Evolutionary conservation across 2,329 filamentous ascomycete species (phyloP).

Genomic region (Fragosphaeria purpurea): DNA sequence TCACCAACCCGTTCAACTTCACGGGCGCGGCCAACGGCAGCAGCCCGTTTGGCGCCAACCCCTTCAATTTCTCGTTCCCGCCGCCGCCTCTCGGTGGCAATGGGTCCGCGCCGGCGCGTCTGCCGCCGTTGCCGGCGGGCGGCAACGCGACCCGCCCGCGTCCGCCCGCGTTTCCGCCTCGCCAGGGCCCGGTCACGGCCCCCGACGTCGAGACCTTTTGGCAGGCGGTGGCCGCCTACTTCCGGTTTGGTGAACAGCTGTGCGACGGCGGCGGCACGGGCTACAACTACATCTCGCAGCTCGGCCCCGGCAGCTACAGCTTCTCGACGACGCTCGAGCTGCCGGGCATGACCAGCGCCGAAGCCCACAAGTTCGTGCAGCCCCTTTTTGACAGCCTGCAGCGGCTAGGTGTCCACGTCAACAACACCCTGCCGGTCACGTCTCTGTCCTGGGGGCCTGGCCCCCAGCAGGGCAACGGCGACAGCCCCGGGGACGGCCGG

Average conservation of each 20-base stretch:
- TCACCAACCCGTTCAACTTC: slow-evolving; percentile 1
- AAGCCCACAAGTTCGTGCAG: slow-evolving; percentile 21
- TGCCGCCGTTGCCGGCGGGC: neutral
- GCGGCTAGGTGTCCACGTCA: slow-evolving; percentile 18
- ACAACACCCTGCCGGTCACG: slow-evolving; percentile 12
- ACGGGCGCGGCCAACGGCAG: neutral
- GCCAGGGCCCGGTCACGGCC: neutral
- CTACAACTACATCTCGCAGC: slow-evolving; percentile 24
- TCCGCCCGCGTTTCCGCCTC: neutral
- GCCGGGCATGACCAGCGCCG: slow-evolving; percentile 16
- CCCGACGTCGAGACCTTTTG: slow-evolving; percentile 15
- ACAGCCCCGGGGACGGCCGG: slow-evolving; percentile 13
- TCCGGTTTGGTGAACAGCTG: slow-evolving; percentile 23
- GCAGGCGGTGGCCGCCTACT: slow-evolving; percentile 23
- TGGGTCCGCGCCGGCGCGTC: neutral
- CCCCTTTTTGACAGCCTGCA: slow-evolving; percentile 23
- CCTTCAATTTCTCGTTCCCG: neutral
- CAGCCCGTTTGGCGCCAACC: neutral
- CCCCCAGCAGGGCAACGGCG: slow-evolving; percentile 11
- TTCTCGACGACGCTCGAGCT: slow-evolving; percentile 25
- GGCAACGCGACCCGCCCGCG: neutral
- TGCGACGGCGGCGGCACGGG: slow-evolving; percentile 25
- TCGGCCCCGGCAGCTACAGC: slow-evolving; percentile 20
- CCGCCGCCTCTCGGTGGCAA: neutral
- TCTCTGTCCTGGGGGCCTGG: slow-evolving; percentile 7